Evolutionary conservation across 2,329 filamentous ascomycete species (phyloP).

Genomic region (Verruconis gallopava): DNA sequence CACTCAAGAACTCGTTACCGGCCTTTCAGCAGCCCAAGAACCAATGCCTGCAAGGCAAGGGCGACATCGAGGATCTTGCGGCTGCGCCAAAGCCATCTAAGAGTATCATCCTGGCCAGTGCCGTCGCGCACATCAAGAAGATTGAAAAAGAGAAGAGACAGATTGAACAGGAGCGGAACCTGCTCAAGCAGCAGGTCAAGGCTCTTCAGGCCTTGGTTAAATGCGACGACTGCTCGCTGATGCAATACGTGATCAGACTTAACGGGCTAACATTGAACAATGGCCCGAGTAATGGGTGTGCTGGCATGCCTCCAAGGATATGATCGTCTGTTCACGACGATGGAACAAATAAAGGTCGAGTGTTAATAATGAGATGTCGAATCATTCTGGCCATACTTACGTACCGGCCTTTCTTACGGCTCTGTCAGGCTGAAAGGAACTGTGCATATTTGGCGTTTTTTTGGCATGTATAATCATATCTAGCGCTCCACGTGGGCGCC

Average conservation of each 20-base stretch:
- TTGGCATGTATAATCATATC: no score
- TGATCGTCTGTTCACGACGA: no score
- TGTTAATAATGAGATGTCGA: no score
- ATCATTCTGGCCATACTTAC: no score
- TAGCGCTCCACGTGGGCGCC: no score
- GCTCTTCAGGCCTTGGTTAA: slow-evolving; percentile 32
- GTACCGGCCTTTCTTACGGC: no score
- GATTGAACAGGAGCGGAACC: slow-evolving; percentile 26
- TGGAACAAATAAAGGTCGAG: no score
- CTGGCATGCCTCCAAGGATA: no score
- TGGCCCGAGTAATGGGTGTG: no score
- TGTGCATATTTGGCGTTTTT: no score
- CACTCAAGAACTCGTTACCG: slow-evolving; percentile 26
- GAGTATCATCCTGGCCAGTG: slow-evolving; percentile 33
- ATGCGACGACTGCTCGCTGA: slow-evolving; percentile 33
- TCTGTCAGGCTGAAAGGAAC: no score
- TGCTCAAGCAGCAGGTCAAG: slow-evolving; percentile 26
- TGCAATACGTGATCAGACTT: slow-evolving; percentile 30
- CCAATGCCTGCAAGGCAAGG: background rate
- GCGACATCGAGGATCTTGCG: slow-evolving; percentile 31
- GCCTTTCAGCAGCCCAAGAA: slow-evolving; percentile 23
- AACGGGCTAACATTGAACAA: slow-evolving; percentile 14
- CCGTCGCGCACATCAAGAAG: slow-evolving; percentile 34
- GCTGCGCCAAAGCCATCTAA: slow-evolving; percentile 30
- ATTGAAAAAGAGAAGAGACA: slow-evolving; percentile 30